Conservation (phyloP, 1,284 basidiomycete species). For the Pseudomicrostroma phylloplanum region DNA sequence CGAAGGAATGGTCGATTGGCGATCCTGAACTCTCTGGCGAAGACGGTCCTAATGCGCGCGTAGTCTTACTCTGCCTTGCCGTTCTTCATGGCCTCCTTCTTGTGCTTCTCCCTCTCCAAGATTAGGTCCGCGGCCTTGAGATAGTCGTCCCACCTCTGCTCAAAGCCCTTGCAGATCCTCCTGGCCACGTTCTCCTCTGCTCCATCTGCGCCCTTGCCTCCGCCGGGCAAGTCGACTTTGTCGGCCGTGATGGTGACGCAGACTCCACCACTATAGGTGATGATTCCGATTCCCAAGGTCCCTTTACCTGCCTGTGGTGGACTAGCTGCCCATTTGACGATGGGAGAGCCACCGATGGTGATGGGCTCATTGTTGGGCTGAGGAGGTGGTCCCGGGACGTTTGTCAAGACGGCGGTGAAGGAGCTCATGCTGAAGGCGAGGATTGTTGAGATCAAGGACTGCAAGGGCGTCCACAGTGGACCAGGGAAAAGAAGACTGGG, state of each 20-base stretch:
- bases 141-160: neutral
- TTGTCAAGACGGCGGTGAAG: constrained; percentile 42
- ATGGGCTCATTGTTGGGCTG: constrained; percentile 21
- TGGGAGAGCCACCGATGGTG: constrained; percentile 26
- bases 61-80: neutral
- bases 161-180: neutral
- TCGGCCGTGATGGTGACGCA: constrained; percentile 42
- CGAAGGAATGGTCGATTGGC: too few species aligned
- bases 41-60: neutral
- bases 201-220: neutral
- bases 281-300: constrained; percentile 45
- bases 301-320: constrained; percentile 44
- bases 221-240: constrained; percentile 15
- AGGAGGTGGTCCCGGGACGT: constrained; percentile 40
- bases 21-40: neutral
- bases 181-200: neutral
- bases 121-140: neutral
- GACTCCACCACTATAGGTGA: constrained; percentile 36
- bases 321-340: constrained; percentile 30
- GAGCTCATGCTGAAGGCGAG: constrained; percentile 15
- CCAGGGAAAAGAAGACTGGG: constrained; percentile 12
- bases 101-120: neutral
- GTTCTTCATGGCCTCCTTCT: neutral
- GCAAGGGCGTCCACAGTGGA: constrained; percentile 12
- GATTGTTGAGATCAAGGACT: neutral